These are phyloP conservation scores for Boletellus sp. DNA, from an alignment of 768 basidiomycete species.

Conservation along the genomic window DNA sequence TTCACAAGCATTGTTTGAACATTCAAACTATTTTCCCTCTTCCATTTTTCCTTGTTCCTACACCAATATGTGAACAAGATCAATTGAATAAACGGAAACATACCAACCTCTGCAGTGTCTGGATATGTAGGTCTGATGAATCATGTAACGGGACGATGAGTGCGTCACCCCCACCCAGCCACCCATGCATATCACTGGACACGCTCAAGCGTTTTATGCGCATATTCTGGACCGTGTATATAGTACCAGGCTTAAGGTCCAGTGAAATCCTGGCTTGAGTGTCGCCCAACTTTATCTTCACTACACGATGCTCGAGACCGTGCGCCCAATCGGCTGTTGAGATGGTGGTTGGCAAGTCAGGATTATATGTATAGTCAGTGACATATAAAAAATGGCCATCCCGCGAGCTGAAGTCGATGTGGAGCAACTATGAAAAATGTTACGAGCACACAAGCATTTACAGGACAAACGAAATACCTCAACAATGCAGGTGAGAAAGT, in stretches of 20 bases:
- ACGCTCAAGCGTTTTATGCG: slow-evolving; percentile 34
- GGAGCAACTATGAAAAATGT: slow-evolving; percentile 41
- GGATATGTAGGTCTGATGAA: slow-evolving; percentile 8
- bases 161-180: slow-evolving; percentile 26
- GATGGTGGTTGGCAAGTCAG: slow-evolving; percentile 35
- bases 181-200: slow-evolving; percentile 20
- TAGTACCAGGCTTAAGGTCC: slow-evolving; percentile 38
- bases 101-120: slow-evolving; percentile 23
- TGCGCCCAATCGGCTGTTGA: slow-evolving; percentile 35
- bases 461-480: slow-evolving; percentile 40
- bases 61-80: neutral
- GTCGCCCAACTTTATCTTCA: slow-evolving; percentile 51
- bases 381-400: slow-evolving; percentile 46
- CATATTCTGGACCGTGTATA: slow-evolving; percentile 49
- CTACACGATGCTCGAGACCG: slow-evolving; percentile 47
- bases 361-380: slow-evolving; percentile 62
- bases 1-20: neutral
- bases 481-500: slow-evolving; percentile 53
- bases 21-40: slow-evolving; percentile 20
- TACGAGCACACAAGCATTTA: neutral
- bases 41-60: slow-evolving; percentile 35
- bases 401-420: slow-evolving; percentile 32
- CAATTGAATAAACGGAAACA: neutral
- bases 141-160: slow-evolving; percentile 22
- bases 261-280: slow-evolving; percentile 41